phyloP scores from a whole-genome alignment of 768 basidiomycete genomes.

The Mycena filopes region DNA sequence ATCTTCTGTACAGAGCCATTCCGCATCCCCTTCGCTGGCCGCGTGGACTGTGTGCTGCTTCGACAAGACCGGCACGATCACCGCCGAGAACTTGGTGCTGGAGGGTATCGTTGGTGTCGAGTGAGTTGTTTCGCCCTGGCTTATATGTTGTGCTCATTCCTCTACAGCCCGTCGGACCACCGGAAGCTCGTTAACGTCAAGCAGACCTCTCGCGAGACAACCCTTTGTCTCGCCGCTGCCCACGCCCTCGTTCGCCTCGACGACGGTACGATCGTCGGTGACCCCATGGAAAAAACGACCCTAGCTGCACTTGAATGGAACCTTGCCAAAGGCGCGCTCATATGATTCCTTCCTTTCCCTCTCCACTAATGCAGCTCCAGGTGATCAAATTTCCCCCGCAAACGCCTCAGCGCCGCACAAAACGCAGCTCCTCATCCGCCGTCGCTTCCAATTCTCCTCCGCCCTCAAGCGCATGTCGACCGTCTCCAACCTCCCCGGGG shows the following conservation, averaged over 20 bases:
- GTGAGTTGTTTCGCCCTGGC: conserved; percentile 58
- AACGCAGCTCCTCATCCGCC: conserved; percentile 76
- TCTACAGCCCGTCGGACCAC: conserved; percentile 65
- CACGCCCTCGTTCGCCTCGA: conserved; percentile 95
- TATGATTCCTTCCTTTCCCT: conserved; percentile 17
- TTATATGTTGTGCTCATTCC: conserved; percentile 27
- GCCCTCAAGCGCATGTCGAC: conserved; percentile 99
- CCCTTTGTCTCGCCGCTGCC: conserved; percentile 89
- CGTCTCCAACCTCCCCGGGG: conserved; percentile 71
- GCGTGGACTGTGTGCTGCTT: conserved; percentile 99
- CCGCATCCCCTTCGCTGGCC: conserved; percentile 94
- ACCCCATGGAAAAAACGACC: conserved; percentile 99
- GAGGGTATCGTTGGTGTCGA: conserved; percentile 94
- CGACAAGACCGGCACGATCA: conserved; percentile 99
- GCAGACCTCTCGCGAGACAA: conserved; percentile 81
- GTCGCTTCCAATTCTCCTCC: conserved; percentile 98
- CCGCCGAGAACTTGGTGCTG: conserved; percentile 92
- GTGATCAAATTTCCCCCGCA: conserved; percentile 76
- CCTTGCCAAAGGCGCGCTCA: conserved; percentile 65
- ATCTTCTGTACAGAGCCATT: conserved; percentile 99
- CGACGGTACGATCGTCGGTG: conserved; percentile 93
- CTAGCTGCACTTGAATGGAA: conserved; percentile 93
- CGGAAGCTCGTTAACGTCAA: conserved; percentile 82
- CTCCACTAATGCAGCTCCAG: conserved; percentile 50
- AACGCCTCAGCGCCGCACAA: conserved; percentile 64